These are phyloP conservation scores for Trichomonascaceae sp. DNA, from an alignment of 1,139 yeast genomes.

Conservation along the genomic window DNA sequence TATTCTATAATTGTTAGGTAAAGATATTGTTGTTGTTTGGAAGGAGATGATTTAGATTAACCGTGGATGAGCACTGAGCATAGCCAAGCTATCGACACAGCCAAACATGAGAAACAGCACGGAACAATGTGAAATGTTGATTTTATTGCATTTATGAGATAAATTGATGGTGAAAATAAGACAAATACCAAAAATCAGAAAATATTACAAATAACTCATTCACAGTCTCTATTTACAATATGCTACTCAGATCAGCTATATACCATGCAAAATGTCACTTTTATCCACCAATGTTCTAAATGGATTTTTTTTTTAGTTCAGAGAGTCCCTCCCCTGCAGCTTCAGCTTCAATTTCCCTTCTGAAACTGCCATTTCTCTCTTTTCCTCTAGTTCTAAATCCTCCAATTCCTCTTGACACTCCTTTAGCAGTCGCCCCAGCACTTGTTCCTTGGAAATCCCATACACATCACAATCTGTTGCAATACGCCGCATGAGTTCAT, in stretches of 20 bases:
- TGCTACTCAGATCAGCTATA: not conserved
- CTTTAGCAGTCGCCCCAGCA: not conserved
- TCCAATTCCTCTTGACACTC: slow-evolving; percentile 2
- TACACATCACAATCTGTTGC: slow-evolving; percentile 15
- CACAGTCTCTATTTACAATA: not conserved
- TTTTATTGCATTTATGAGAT: too few species aligned
- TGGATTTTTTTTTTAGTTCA: not conserved
- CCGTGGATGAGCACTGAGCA: not conserved
- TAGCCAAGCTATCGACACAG: not conserved
- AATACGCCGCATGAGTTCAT: slow-evolving; percentile 6
- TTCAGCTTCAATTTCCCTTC: not conserved
- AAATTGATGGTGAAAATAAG: too few species aligned
- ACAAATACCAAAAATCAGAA: not conserved
- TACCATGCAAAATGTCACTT: not conserved
- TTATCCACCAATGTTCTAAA: not conserved
- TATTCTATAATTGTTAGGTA: not conserved
- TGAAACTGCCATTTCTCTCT: not conserved
- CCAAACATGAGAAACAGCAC: too few species aligned
- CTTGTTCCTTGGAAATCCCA: slow-evolving; percentile 9
- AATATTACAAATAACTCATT: not conserved
- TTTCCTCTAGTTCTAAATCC: not conserved
- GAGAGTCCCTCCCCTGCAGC: too few species aligned
- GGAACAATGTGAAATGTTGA: too few species aligned
- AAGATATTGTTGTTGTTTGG: not conserved
- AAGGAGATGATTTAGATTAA: too few species aligned